phyloP scores from a whole-genome alignment of 1,139 yeast species.

The Saccharomycopsis crataegensis region DNA sequence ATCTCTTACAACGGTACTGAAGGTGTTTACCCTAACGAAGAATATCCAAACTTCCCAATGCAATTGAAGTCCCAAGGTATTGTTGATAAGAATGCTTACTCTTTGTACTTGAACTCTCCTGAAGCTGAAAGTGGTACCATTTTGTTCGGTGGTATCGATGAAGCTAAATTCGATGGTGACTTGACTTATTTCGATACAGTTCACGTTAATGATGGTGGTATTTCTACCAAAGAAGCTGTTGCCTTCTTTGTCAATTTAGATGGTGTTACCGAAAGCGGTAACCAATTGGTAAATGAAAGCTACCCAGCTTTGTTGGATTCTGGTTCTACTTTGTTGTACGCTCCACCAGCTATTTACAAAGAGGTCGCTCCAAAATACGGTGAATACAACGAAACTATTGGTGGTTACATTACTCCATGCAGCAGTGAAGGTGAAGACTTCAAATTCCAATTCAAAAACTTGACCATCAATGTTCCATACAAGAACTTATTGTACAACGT shows the following conservation, averaged over 20 bases:
- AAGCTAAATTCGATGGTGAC: slow-evolving; percentile 9
- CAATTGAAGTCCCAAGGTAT: slow-evolving; percentile 39
- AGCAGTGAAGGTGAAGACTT: slow-evolving; percentile 3
- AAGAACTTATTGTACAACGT: slow-evolving; percentile 9
- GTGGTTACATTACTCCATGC: slow-evolving; percentile 14
- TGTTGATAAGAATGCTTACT: slow-evolving; percentile 38
- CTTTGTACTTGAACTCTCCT: slow-evolving; percentile 26
- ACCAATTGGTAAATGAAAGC: slow-evolving; percentile 10
- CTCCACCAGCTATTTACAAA: slow-evolving; percentile 8
- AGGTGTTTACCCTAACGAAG: slow-evolving; percentile 25
- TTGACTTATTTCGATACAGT: slow-evolving; percentile 16
- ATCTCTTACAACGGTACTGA: slow-evolving; percentile 51
- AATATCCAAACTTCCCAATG: slow-evolving; percentile 43
- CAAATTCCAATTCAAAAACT: slow-evolving; percentile 5
- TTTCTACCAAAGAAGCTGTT: not conserved
- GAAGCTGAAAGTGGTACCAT: slow-evolving; percentile 28
- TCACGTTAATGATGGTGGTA: slow-evolving; percentile 13
- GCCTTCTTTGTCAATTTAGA: slow-evolving; percentile 5
- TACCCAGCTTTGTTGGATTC: slow-evolving; percentile 13
- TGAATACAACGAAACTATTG: slow-evolving; percentile 5
- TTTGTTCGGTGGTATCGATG: slow-evolving; percentile 20
- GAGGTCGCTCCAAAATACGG: slow-evolving; percentile 12
- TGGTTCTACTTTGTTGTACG: slow-evolving; percentile 14
- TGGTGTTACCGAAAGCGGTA: not conserved
- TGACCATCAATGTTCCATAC: slow-evolving; percentile 12